phyloP scores from a whole-genome alignment of 2,329 filamentous ascomycete species.

The Fusarium armeniacum region DNA sequence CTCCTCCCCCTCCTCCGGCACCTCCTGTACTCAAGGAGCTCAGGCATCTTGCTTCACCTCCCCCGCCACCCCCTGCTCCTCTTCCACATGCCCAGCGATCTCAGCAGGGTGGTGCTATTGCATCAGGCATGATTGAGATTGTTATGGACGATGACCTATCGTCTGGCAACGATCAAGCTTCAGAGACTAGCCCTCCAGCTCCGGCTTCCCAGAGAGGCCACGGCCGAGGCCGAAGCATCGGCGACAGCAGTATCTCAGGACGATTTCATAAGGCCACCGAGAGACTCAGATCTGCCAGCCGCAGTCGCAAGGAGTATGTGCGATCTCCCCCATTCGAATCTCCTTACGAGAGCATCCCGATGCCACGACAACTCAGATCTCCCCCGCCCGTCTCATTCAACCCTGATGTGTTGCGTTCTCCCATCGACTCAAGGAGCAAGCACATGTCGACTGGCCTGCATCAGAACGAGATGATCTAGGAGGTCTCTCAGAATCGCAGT shows the following conservation, averaged over 20 bases:
- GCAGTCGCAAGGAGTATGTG: conserved; percentile 62
- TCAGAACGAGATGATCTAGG: conserved; percentile 69
- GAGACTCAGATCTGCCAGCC: conserved; percentile 71
- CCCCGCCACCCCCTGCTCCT: conserved; percentile 73
- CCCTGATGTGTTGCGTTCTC: conserved; percentile 53
- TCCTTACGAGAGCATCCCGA: conserved; percentile 60
- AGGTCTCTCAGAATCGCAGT: conserved; percentile 21
- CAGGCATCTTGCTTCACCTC: conserved; percentile 71
- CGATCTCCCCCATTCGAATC: conserved; percentile 51
- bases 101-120: conserved; percentile 61
- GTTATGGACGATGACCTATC: conserved; percentile 73
- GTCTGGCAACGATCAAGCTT: conserved; percentile 40
- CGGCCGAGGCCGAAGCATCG: conserved; percentile 69
- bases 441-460: conserved; percentile 66
- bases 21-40: conserved; percentile 72
- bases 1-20: conserved; percentile 66
- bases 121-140: conserved; percentile 73
- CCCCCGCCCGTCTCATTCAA: conserved; percentile 59
- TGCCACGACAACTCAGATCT: conserved; percentile 51
- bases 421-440: conserved; percentile 53
- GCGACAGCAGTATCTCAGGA: conserved; percentile 65
- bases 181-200: conserved; percentile 45
- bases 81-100: conserved; percentile 61
- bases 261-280: conserved; percentile 71
- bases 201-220: conserved; percentile 64